Evolutionary conservation across 768 basidiomycete species (phyloP).

Genomic region (Thelephora aurantiotincta): DNA sequence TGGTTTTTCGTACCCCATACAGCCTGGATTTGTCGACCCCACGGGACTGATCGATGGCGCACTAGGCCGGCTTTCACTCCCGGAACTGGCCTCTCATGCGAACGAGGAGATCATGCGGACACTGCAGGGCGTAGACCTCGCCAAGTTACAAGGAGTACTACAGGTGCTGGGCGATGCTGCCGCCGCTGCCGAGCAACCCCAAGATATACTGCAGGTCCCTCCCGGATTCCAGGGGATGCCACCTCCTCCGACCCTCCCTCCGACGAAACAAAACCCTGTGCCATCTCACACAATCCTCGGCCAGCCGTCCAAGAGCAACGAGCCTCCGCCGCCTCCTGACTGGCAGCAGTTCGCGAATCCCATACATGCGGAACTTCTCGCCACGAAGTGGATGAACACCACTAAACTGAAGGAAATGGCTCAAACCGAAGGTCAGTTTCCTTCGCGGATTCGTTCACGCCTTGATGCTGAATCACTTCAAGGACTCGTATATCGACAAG

Average conservation of each 20-base stretch:
- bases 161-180: slow-evolving; percentile 50
- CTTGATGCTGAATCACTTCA: slow-evolving; percentile 1
- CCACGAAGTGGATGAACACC: slow-evolving; percentile 69
- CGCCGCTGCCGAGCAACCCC: slow-evolving; percentile 25
- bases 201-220: slow-evolving; percentile 6
- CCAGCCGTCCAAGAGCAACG: slow-evolving; percentile 20
- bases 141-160: slow-evolving; percentile 54
- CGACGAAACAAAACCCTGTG: slow-evolving; percentile 27
- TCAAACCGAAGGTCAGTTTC: slow-evolving; percentile 41
- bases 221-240: slow-evolving; percentile 12
- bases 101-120: slow-evolving; percentile 65
- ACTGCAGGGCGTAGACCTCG: slow-evolving; percentile 58
- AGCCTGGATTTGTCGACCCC: slow-evolving; percentile 8
- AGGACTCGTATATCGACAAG: slow-evolving; percentile 83
- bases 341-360: slow-evolving; percentile 28
- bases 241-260: slow-evolving; percentile 16
- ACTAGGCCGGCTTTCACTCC: slow-evolving; percentile 8
- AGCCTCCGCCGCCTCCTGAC: slow-evolving; percentile 12
- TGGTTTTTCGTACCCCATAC: slow-evolving; percentile 11
- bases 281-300: slow-evolving; percentile 30
- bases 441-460: neutral
- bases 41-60: slow-evolving; percentile 18
- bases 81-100: slow-evolving; percentile 32
- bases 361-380: slow-evolving; percentile 54
- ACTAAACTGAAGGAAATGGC: slow-evolving; percentile 56